Percentiles rank a stretch among this genome's conserved stretches.
Evolutionary conservation across 164 flowering plant species (phyloP).

Genomic region (Liquidambar formosana): DNA sequence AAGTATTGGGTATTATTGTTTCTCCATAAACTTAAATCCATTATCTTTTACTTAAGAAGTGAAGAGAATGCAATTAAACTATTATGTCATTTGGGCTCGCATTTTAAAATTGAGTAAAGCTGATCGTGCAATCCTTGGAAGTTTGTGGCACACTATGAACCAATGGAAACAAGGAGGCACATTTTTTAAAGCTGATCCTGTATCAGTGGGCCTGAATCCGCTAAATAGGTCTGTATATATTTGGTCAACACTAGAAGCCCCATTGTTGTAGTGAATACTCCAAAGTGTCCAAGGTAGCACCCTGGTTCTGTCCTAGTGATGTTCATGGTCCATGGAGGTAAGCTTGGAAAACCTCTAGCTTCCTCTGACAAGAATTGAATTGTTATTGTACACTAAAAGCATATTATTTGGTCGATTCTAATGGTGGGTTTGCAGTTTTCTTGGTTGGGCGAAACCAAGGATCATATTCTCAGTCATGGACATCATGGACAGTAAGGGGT

Average conservation of each 20-base stretch:
- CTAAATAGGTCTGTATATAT: slow-evolving; percentile 77
- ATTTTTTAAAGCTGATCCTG: slow-evolving; percentile 97
- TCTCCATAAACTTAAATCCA: too few species aligned
- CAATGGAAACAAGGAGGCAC: slow-evolving; percentile 66
- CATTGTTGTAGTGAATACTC: slow-evolving; percentile 65
- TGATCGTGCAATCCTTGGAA: slow-evolving; percentile 72
- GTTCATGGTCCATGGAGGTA: slow-evolving; percentile 98
- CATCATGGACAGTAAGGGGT: too few species aligned
- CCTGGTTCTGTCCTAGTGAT: slow-evolving; percentile 69
- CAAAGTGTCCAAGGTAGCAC: slow-evolving; percentile 77
- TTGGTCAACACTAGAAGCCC: slow-evolving; percentile 73
- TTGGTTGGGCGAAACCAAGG: too few species aligned
- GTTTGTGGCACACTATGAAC: slow-evolving; percentile 79
- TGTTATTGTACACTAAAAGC: too few species aligned
- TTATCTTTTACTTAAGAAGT: too few species aligned
- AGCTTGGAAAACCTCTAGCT: slow-evolving; percentile 80
- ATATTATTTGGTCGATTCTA: too few species aligned
- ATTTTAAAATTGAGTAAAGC: too few species aligned
- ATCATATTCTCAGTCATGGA: too few species aligned
- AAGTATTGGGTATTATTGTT: too few species aligned
- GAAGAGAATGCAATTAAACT: too few species aligned
- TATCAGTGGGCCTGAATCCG: slow-evolving; percentile 86
- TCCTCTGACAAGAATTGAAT: slow-evolving; percentile 80
- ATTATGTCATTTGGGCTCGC: too few species aligned
- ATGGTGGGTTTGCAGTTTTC: too few species aligned